phyloP scores from a whole-genome alignment of 225 moss, liverwort and hornwort species.

The Sphagnum contortum region DNA sequence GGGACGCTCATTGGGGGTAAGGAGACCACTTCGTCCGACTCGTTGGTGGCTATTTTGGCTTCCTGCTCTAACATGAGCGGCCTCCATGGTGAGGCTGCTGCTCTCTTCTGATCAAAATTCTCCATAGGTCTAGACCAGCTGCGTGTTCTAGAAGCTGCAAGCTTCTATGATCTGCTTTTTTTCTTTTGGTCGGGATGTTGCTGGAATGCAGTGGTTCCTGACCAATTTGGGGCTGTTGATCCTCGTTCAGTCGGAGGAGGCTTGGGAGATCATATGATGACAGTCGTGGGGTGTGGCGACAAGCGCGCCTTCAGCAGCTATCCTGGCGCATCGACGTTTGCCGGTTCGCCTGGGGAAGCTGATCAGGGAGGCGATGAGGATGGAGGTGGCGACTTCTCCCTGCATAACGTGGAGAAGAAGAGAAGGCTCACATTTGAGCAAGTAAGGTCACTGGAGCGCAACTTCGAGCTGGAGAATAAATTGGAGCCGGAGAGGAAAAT shows the following conservation, averaged over 20 bases:
- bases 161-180: no score
- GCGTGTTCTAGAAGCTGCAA: neutral
- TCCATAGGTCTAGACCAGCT: no score
- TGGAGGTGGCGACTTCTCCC: slow-evolving; percentile 53
- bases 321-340: slow-evolving; percentile 30
- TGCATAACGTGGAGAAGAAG: slow-evolving; percentile 75
- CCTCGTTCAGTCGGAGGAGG: slow-evolving; percentile 41
- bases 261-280: slow-evolving; percentile 38
- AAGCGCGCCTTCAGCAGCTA: slow-evolving; percentile 50
- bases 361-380: slow-evolving; percentile 32
- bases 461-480: slow-evolving; percentile 91
- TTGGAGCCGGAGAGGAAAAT: slow-evolving; percentile 92
- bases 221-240: slow-evolving; percentile 5
- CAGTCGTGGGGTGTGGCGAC: slow-evolving; percentile 56
- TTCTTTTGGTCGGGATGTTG: no score
- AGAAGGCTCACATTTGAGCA: slow-evolving; percentile 79
- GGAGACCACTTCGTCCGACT: slow-evolving; percentile 57
- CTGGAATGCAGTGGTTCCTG: neutral
- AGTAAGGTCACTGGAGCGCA: slow-evolving; percentile 81
- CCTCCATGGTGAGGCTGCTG: slow-evolving; percentile 40
- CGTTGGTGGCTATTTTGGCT: slow-evolving; percentile 84
- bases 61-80: slow-evolving; percentile 50
- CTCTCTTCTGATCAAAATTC: neutral
- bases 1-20: slow-evolving; percentile 79
- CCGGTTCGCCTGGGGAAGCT: slow-evolving; percentile 41